Percentiles rank a stretch among this genome's conserved stretches.
These are phyloP conservation scores for barley (Hordeum vulgare) DNA, from an alignment of 176 grass and related monocot genomes.

Conservation along the genomic window DNA sequence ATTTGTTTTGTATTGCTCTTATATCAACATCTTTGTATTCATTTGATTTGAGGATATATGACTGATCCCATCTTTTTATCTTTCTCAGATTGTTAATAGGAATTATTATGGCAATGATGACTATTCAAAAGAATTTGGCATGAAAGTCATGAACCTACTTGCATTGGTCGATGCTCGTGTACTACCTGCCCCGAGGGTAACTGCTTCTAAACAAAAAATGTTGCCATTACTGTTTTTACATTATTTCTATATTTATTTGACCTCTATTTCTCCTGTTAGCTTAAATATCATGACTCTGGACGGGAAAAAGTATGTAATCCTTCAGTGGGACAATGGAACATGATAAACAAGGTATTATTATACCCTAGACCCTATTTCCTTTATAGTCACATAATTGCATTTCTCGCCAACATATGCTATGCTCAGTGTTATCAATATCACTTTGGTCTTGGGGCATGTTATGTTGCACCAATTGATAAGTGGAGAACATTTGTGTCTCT, in stretches of 20 bases:
- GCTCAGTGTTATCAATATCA: not conserved
- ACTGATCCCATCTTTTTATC: not conserved
- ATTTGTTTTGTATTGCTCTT: not conserved
- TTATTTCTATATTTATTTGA: not conserved
- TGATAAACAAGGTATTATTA: conserved; percentile 66
- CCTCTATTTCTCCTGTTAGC: conserved; percentile 31
- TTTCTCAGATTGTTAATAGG: conserved; percentile 38
- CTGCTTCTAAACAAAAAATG: not conserved
- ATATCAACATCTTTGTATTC: not conserved
- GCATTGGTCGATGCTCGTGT: conserved; percentile 61
- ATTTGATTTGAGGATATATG: too few species aligned
- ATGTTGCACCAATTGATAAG: not conserved
- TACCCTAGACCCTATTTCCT: not conserved
- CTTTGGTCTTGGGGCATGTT: not conserved
- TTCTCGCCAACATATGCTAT: not conserved
- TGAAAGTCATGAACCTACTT: conserved; percentile 46
- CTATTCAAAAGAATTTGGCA: conserved; percentile 66
- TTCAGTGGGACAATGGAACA: conserved; percentile 76
- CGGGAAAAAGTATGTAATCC: conserved; percentile 54
- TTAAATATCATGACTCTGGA: conserved; percentile 84
- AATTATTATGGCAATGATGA: conserved; percentile 47
- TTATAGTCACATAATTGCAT: not conserved
- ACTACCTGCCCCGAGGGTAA: conserved; percentile 60
- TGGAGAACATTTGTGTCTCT: not conserved
- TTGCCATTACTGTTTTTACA: not conserved